Conservation (phyloP, 1,139 yeast genomes). For the Suhomyces terraborum region DNA sequence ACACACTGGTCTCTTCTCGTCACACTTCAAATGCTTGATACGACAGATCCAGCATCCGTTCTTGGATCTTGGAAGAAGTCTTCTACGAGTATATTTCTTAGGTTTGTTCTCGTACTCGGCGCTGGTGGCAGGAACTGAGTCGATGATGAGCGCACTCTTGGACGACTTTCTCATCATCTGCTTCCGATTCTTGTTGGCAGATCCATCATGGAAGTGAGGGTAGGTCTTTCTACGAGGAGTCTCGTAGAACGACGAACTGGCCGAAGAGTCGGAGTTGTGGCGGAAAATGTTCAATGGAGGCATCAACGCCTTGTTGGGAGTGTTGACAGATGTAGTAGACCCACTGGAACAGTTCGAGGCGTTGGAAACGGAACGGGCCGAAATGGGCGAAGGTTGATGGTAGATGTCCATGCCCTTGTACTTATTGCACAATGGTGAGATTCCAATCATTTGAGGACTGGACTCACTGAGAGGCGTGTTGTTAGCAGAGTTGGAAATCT, state of each 20-base stretch:
- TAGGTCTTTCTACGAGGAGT: conserved; percentile 25
- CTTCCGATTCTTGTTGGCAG: conserved; percentile 18
- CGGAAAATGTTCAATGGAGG: conserved; percentile 32
- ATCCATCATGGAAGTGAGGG: conserved; percentile 21
- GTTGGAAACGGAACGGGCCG: conserved; percentile 19
- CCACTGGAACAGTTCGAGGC: conserved; percentile 17
- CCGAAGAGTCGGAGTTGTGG: conserved; percentile 29
- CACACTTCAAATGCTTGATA: conserved; percentile 52
- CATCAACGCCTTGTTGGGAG: conserved; percentile 19
- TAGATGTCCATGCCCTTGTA: conserved; percentile 24
- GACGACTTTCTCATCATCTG: conserved; percentile 10
- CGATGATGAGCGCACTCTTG: conserved; percentile 10
- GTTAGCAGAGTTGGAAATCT: conserved; percentile 16
- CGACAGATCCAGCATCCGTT: conserved; percentile 55
- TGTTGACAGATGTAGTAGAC: conserved; percentile 13
- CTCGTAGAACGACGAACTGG: conserved; percentile 19
- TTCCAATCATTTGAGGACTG: conserved; percentile 20
- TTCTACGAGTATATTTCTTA: conserved; percentile 45
- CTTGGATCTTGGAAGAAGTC: conserved; percentile 46
- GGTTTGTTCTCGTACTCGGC: conserved; percentile 18
- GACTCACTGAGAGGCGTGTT: conserved; percentile 19
- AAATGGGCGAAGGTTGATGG: conserved; percentile 18
- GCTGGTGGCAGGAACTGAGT: conserved; percentile 3
- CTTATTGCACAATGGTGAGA: conserved; percentile 26
- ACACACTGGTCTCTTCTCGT: conserved; percentile 44